Base-by-base conservation (phyloP, 192 early-diverging fungal genomes). In the Pilobolus umbonatus region DNA sequence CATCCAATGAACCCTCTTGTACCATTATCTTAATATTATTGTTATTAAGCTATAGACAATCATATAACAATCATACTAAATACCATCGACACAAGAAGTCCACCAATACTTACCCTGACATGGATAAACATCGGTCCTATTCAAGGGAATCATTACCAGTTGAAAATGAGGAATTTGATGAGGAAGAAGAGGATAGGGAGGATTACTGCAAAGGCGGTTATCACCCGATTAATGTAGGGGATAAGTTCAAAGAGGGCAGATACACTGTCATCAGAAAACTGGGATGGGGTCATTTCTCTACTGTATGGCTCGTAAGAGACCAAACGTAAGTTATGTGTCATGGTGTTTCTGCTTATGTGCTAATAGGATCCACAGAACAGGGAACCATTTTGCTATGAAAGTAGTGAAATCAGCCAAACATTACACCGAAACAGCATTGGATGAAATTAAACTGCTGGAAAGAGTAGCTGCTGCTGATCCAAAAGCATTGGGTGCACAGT, bases 261-360 rank as follows among this genome's bases (percentile, higher is more conserved):
- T 98, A 98, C 73, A 75, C 68, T n/a, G 78, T 96, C 21, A 64
- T 96, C 38, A 83, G 90, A 57, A 98, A 98, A 70, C 84, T 98
- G 31, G 96, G 96, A 15, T 98, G 96, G 96, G 96, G 96, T 14
- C 96, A 98, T 61, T 98, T 98, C 62, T 94, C 92, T 24, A 98
- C 96, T 0, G 96, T 98, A 8, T 98, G 96, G 96, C 82, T 98
- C 44, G 90, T 87, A 11, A 76, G 80, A 49, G 93, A 98, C 68
- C 67, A 67, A 57, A 73, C 78, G 81, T 85, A 77, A 49, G 31
- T 24, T 1, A 5, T 32, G 5, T 25, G 3, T 24, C 12, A 46
- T 17, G 5, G 4, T 42, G 5, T 42, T n/a, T 42, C 19, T 1
- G 36, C 19, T 42, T n/a, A n/a, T n/a, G n/a, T n/a, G n/a, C n/a